These are phyloP conservation scores for Rhexocercosporidium sp. DNA, from an alignment of 2,329 filamentous ascomycete genomes.

Conservation along the genomic window DNA sequence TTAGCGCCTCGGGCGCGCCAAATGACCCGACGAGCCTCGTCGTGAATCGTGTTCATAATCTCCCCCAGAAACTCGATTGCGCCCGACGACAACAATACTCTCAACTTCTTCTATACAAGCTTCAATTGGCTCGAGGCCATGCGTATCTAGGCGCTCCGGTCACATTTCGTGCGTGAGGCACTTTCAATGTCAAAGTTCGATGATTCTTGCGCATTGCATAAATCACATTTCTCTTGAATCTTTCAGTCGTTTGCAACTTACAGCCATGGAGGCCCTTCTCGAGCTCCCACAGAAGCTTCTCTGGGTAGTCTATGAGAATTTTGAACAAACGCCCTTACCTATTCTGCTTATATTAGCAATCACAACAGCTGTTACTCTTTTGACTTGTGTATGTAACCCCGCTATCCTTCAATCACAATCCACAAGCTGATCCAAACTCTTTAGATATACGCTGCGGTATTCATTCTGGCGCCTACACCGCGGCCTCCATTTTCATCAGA, in stretches of 20 bases:
- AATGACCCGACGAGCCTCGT: slow-evolving; percentile 21
- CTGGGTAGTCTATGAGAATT: slow-evolving; percentile 16
- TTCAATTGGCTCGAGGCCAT: slow-evolving; percentile 19
- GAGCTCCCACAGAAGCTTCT: slow-evolving; percentile 24
- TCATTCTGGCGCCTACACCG: slow-evolving; percentile 80
- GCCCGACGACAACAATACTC: slow-evolving; percentile 2
- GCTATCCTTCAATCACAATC: not conserved
- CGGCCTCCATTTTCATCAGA: slow-evolving; percentile 77
- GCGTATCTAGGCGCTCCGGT: slow-evolving; percentile 17
- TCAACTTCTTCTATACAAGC: slow-evolving; percentile 19
- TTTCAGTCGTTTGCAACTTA: not conserved
- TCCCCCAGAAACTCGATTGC: slow-evolving; percentile 7
- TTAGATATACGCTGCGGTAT: slow-evolving; percentile 72
- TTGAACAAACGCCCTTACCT: slow-evolving; percentile 17
- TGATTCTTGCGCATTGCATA: slow-evolving; percentile 17
- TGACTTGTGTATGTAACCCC: slow-evolving; percentile 20
- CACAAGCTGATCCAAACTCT: slow-evolving; percentile 8
- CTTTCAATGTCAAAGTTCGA: slow-evolving; percentile 18
- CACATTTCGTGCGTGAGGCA: slow-evolving; percentile 16
- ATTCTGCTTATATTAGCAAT: slow-evolving; percentile 22
- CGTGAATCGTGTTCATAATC: slow-evolving; percentile 33
- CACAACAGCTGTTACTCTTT: slow-evolving; percentile 18
- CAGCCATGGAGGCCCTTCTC: slow-evolving; percentile 26
- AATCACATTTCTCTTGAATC: not conserved
- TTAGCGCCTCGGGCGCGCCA: slow-evolving; percentile 9